Percentiles rank a stretch among this genome's conserved stretches.
Conservation (phyloP, 1,284 basidiomycete genomes). For the Leccinum fallax region DNA sequence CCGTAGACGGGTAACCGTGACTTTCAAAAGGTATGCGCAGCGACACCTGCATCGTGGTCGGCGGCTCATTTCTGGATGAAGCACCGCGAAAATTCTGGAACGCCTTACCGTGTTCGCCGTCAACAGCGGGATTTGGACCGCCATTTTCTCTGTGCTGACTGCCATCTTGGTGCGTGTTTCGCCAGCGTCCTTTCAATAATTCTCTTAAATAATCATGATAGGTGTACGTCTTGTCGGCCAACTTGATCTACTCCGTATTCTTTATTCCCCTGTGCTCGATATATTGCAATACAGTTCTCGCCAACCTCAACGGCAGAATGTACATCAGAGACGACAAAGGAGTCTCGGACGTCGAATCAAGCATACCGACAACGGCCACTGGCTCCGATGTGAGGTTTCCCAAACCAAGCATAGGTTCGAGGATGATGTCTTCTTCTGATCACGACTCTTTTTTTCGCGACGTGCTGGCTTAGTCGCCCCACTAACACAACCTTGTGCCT, state of each 20-base stretch:
- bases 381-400: not conserved
- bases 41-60: not conserved
- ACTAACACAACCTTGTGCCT: not conserved
- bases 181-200: not conserved
- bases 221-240: not conserved
- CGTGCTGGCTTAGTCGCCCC: not conserved
- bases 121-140: constrained; percentile 11
- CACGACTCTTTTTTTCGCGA: not conserved
- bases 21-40: constrained; percentile 1
- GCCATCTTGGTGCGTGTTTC: constrained; percentile 10
- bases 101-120: constrained; percentile 9
- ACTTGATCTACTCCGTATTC: not conserved
- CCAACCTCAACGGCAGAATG: constrained; percentile 9
- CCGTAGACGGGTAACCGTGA: not conserved
- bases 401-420: not conserved
- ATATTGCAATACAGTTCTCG: constrained; percentile 9
- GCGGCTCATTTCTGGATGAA: not conserved
- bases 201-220: not conserved
- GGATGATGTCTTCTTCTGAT: not conserved
- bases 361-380: not conserved
- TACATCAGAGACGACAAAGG: constrained; percentile 1
- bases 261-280: constrained; percentile 4
- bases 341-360: not conserved
- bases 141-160: constrained; percentile 3
- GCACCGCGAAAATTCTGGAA: not conserved